Percentiles rank a stretch among this genome's conserved stretches.
These are phyloP conservation scores for Pythium biforme DNA, from an alignment of 352 stramenopile species.

Conservation along the genomic window DNA sequence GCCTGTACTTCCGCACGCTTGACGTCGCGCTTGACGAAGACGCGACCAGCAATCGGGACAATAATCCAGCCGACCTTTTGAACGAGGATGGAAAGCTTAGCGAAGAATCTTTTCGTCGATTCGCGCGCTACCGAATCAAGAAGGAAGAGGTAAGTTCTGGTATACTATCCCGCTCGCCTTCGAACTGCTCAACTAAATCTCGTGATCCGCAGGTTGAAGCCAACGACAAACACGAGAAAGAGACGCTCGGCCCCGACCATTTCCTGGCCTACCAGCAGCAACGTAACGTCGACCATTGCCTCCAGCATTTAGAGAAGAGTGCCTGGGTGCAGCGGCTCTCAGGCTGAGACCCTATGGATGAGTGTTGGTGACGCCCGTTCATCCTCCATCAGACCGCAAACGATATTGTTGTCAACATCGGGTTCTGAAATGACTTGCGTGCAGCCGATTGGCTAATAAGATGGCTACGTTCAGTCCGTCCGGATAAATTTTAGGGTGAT, in stretches of 20 bases:
- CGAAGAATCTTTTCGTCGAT: slow-evolving; percentile 68
- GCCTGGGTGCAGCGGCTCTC: slow-evolving; percentile 35
- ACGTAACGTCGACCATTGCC: slow-evolving; percentile 51
- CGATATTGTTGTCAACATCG: background rate
- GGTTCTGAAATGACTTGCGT: slow-evolving; percentile 1
- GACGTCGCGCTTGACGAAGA: slow-evolving; percentile 12
- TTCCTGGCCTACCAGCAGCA: slow-evolving; percentile 68
- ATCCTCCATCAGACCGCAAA: too few species aligned
- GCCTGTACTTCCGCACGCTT: slow-evolving; percentile 59
- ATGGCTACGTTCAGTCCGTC: slow-evolving; percentile 14
- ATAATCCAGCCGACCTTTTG: slow-evolving; percentile 28
- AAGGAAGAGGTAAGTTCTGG: slow-evolving; percentile 45
- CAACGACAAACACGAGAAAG: slow-evolving; percentile 29
- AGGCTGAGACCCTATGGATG: slow-evolving; percentile 11
- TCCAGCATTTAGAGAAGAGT: slow-evolving; percentile 49
- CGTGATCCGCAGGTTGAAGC: slow-evolving; percentile 25
- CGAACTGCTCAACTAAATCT: too few species aligned
- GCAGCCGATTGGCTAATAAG: slow-evolving; percentile 19
- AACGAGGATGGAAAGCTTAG: slow-evolving; percentile 58
- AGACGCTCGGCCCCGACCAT: slow-evolving; percentile 31
- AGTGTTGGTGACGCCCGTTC: too few species aligned
- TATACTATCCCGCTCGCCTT: too few species aligned
- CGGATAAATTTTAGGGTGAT: slow-evolving; percentile 8
- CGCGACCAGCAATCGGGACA: background rate
- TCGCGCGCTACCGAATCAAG: slow-evolving; percentile 63